Evolutionary conservation across 2,329 filamentous ascomycete genomes (phyloP).

Genomic region (Endocalyx cinctus): DNA sequence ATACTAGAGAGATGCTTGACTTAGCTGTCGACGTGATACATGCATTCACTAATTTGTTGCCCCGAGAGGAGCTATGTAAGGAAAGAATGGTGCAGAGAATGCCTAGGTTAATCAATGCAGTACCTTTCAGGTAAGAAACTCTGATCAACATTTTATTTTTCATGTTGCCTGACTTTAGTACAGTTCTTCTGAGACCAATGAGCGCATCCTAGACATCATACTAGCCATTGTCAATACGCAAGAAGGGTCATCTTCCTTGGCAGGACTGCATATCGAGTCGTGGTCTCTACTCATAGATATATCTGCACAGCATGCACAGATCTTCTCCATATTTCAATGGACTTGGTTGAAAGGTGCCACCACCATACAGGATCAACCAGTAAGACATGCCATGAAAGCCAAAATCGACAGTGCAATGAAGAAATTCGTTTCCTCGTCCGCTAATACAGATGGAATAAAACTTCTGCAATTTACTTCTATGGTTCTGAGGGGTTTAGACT

Average conservation of each 20-base stretch:
- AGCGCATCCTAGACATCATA: slow-evolving; percentile 52
- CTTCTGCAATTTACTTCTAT: slow-evolving; percentile 53
- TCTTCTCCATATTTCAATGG: slow-evolving; percentile 51
- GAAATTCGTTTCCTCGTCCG: slow-evolving; percentile 48
- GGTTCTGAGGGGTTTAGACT: slow-evolving; percentile 45
- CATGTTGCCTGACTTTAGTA: slow-evolving; percentile 6
- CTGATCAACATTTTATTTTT: not conserved
- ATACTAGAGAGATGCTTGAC: slow-evolving; percentile 57
- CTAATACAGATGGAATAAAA: slow-evolving; percentile 55
- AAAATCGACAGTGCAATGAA: slow-evolving; percentile 46
- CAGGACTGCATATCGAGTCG: slow-evolving; percentile 40
- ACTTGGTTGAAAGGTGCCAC: slow-evolving; percentile 51
- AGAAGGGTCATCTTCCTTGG: slow-evolving; percentile 28
- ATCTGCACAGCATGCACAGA: slow-evolving; percentile 48
- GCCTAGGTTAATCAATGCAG: slow-evolving; percentile 46
- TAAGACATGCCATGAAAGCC: slow-evolving; percentile 18
- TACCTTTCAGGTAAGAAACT: slow-evolving; percentile 48
- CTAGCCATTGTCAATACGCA: slow-evolving; percentile 42
- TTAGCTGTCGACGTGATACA: slow-evolving; percentile 60
- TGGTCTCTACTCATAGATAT: slow-evolving; percentile 52
- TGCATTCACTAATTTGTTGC: slow-evolving; percentile 55
- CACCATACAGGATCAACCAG: slow-evolving; percentile 20
- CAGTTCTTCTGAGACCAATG: slow-evolving; percentile 49
- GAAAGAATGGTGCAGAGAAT: slow-evolving; percentile 48
- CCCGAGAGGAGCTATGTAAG: slow-evolving; percentile 39